Base-by-base conservation (phyloP, 2,329 filamentous ascomycete genomes). In the Fusarium brachygibbosum region DNA sequence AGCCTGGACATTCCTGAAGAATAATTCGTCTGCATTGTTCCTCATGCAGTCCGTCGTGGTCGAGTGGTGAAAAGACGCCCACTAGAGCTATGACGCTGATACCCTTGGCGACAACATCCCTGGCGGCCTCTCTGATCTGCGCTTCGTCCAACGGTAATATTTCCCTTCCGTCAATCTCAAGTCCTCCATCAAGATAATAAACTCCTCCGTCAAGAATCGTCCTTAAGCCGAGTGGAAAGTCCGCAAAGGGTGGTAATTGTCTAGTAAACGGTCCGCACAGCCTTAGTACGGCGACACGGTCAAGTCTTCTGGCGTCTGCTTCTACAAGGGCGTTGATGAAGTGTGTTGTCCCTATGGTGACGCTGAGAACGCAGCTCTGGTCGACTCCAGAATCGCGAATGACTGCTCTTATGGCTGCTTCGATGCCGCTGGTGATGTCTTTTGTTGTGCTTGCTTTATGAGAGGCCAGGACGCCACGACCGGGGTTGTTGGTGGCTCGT, bases 261-360 rank as follows among this genome's bases (percentile, higher is more conserved):
- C 77, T 74, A 1, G 81, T 82, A 56, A 82, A 84, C 1, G 82
- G 81, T 3, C 82, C 82, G 66, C 82, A 84, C 10, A 85, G 76
- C 21, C 83, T 75, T 12, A 85, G 70, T 2, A 84, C 82, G 5
- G 82, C 83, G 3, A 85, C 83, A 12, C 79, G 79, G 38, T 78
- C 79, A 21, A 85, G 76, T 7, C 81, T 75, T 23, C 79, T 71
- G 2, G 78, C 77, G 74, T 85, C 82, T 29, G 79, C 79, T 63
- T 85, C 82, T 13, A 85, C 78, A 9, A 85, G 77, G 0, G 83
- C 83, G 70, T 85, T 85, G 70, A 85, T 81, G 63, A 85, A 85
- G 68, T 84, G 83, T 0, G 82, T 83, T 3, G 83, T 85, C 28
- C 85, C 84, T 64, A 86, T 84, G 4, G 82, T 83, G 14, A 86